These are phyloP conservation scores for Pestalotiopsis sp. DNA, from an alignment of 2,329 filamentous ascomycete genomes.

Conservation along the genomic window DNA sequence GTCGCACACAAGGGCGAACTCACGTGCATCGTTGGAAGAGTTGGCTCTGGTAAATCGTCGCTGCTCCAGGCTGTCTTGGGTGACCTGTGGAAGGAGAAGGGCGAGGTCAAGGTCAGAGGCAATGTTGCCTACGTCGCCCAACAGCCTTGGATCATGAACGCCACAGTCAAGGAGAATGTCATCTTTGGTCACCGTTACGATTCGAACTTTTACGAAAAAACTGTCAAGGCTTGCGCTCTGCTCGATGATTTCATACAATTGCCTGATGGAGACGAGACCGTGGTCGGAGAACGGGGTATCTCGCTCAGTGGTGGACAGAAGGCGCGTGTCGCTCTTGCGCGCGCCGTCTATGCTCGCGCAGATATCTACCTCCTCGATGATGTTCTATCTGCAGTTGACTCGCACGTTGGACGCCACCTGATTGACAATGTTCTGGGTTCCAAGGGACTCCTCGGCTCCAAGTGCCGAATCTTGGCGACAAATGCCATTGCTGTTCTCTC, in stretches of 20 bases:
- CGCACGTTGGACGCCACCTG: slow-evolving; percentile 92
- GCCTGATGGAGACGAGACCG: slow-evolving; percentile 93
- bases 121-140: slow-evolving; percentile 90
- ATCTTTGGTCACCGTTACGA: slow-evolving; percentile 95
- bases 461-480: slow-evolving; percentile 91
- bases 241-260: slow-evolving; percentile 88
- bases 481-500: slow-evolving; percentile 92
- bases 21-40: slow-evolving; percentile 88
- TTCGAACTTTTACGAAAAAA: slow-evolving; percentile 90
- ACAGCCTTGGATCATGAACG: slow-evolving; percentile 96
- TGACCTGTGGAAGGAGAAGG: slow-evolving; percentile 87
- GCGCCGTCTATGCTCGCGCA: slow-evolving; percentile 95
- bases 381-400: slow-evolving; percentile 94
- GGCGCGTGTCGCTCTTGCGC: slow-evolving; percentile 85
- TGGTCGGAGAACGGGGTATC: slow-evolving; percentile 95
- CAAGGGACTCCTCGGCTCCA: slow-evolving; percentile 78
- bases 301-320: slow-evolving; percentile 96
- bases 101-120: slow-evolving; percentile 81
- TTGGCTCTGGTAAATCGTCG: slow-evolving; percentile 95
- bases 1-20: slow-evolving; percentile 90
- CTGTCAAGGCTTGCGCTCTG: slow-evolving; percentile 87
- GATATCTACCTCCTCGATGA: slow-evolving; percentile 96
- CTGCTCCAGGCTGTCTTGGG: slow-evolving; percentile 86
- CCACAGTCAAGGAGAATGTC: slow-evolving; percentile 95
- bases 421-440: slow-evolving; percentile 92